Percentiles rank a stretch among this genome's conserved stretches.
Evolutionary conservation across 2,329 filamentous ascomycete genomes (phyloP).

Genomic region (Rhinocladiella similis): DNA sequence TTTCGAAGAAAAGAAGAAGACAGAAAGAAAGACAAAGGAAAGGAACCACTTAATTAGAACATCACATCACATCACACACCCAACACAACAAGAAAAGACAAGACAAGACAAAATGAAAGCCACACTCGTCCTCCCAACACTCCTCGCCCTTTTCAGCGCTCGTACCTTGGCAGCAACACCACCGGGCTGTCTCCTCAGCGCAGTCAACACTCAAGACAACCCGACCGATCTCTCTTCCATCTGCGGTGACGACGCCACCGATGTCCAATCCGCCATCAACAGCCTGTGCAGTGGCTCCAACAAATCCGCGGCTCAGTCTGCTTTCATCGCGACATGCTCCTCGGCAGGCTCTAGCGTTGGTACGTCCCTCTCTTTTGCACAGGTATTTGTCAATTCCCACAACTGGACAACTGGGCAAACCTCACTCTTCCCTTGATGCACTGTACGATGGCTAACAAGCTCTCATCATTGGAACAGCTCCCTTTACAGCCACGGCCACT

Average conservation of each 20-base stretch:
- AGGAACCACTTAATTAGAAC: too few species aligned
- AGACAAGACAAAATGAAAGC: slow-evolving; percentile 20
- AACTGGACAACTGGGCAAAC: too few species aligned
- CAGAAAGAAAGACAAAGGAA: too few species aligned
- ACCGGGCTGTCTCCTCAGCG: slow-evolving; percentile 53
- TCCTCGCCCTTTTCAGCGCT: slow-evolving; percentile 35
- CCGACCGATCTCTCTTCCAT: slow-evolving; percentile 41
- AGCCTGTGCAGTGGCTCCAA: slow-evolving; percentile 35
- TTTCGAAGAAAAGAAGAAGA: too few species aligned
- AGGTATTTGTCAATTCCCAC: not conserved
- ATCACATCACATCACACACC: too few species aligned
- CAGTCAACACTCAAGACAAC: slow-evolving; percentile 44
- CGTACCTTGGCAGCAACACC: slow-evolving; percentile 47
- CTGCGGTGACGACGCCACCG: slow-evolving; percentile 38
- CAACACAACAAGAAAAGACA: too few species aligned
- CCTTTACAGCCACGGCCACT: slow-evolving; percentile 25
- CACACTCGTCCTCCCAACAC: slow-evolving; percentile 44
- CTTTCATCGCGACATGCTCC: slow-evolving; percentile 41
- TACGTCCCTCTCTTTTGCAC: slow-evolving; percentile 31
- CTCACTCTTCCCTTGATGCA: too few species aligned
- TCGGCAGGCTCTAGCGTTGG: slow-evolving; percentile 42
- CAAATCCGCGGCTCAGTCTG: slow-evolving; percentile 37
- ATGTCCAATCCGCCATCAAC: slow-evolving; percentile 39
- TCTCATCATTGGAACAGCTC: too few species aligned
- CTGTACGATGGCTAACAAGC: too few species aligned